A percentile compares a stretch with the other conserved stretches of the same genome.
phyloP scores from a whole-genome alignment of 768 basidiomycete genomes.

The Suillus lakei region DNA sequence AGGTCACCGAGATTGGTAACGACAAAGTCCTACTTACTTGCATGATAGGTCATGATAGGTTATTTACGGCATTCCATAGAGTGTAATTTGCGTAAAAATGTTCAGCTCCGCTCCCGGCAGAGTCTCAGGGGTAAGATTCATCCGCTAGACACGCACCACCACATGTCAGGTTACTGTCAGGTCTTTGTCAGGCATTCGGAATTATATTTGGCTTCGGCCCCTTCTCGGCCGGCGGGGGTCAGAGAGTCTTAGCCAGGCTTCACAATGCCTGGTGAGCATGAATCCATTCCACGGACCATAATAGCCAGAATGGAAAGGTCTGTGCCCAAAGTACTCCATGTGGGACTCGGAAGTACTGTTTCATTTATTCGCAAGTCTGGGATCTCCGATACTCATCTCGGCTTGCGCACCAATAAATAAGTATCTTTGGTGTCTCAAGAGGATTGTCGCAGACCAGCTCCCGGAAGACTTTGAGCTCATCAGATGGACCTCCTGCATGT shows the following conservation, averaged over 20 bases:
- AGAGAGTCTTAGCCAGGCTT: too few relatives aligned
- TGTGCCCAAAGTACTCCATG: too few relatives aligned
- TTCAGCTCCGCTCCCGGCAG: background rate
- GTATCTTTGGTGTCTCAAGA: background rate
- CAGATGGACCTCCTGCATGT: too few relatives aligned
- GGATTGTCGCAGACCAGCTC: background rate
- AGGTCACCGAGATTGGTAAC: background rate
- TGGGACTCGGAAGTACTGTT: too few relatives aligned
- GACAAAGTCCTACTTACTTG: background rate
- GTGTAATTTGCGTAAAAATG: background rate
- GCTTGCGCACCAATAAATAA: background rate
- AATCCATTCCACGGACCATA: background rate
- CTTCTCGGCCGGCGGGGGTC: too few relatives aligned
- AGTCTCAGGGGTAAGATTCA: background rate
- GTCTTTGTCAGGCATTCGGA: background rate
- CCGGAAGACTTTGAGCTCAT: too few relatives aligned
- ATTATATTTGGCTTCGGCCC: background rate
- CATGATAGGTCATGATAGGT: too few relatives aligned
- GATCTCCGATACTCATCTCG: too few relatives aligned
- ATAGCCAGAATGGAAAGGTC: background rate
- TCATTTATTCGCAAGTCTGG: background rate
- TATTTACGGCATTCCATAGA: background rate
- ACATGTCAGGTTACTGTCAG: background rate
- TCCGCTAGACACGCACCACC: background rate
- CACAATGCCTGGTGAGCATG: too few relatives aligned